Evolutionary conservation across 2,329 filamentous ascomycete genomes (phyloP).

Genomic region (Aphanoascus verrucosus): DNA sequence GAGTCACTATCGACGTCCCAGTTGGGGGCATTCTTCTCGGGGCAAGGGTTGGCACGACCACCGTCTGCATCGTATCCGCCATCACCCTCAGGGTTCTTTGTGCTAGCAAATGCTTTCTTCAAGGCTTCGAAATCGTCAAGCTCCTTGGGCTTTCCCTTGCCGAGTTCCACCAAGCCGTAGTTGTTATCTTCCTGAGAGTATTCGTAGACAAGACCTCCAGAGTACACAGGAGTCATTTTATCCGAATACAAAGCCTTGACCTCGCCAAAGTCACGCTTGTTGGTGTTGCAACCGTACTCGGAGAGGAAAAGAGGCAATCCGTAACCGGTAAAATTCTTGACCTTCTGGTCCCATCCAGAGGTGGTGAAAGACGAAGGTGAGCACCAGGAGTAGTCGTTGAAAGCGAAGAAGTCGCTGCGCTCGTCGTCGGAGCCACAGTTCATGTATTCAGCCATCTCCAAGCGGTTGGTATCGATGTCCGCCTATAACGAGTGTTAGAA

Average conservation of each 20-base stretch:
- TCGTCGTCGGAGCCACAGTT: conserved; percentile 80
- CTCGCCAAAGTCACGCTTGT: conserved; percentile 72
- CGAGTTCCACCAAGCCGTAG: conserved; percentile 67
- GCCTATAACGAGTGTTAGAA: conserved; percentile 36
- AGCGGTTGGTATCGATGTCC: conserved; percentile 74
- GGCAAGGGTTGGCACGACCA: conserved; percentile 42
- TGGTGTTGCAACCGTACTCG: conserved; percentile 83
- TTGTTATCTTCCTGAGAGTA: conserved; percentile 70
- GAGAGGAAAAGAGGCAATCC: conserved; percentile 88
- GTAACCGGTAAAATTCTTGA: conserved; percentile 75
- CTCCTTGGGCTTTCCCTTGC: conserved; percentile 44
- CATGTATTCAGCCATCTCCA: conserved; percentile 81
- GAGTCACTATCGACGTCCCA: conserved; percentile 46
- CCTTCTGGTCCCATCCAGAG: conserved; percentile 80
- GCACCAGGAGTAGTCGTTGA: conserved; percentile 74
- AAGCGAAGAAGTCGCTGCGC: conserved; percentile 77
- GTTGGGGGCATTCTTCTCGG: conserved; percentile 39
- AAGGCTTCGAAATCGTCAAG: conserved; percentile 53
- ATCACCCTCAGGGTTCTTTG: conserved; percentile 44
- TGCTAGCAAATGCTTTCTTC: conserved; percentile 41
- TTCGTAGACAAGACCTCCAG: conserved; percentile 91
- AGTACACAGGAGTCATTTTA: conserved; percentile 84
- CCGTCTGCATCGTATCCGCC: conserved; percentile 50
- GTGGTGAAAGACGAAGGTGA: conserved; percentile 65
- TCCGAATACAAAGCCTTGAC: conserved; percentile 65